Conservation (phyloP, 768 basidiomycete species). For the Mrakia frigida region DNA sequence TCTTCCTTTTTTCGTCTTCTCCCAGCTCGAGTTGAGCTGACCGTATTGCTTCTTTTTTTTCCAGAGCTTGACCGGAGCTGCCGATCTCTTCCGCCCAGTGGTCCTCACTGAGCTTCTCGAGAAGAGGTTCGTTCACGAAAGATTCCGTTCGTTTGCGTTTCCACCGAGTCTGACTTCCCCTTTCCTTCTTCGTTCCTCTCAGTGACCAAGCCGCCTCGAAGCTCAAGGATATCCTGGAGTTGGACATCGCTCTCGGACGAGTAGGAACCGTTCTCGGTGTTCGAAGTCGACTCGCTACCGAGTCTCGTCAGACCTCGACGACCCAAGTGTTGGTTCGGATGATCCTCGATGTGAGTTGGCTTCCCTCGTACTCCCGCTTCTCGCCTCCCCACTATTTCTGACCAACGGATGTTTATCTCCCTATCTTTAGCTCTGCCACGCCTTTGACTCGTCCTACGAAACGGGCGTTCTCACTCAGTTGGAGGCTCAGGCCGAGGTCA, state of each 20-base stretch:
- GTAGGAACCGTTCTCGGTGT: slow-evolving; percentile 22
- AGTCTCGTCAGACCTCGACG: slow-evolving; percentile 9
- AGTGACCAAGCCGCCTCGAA: slow-evolving; percentile 20
- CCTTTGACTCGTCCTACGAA: slow-evolving; percentile 34
- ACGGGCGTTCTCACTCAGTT: slow-evolving; percentile 8
- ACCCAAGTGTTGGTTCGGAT: slow-evolving; percentile 48
- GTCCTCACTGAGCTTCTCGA: slow-evolving; percentile 36
- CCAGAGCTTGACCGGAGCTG: slow-evolving; percentile 35
- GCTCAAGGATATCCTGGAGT: slow-evolving; percentile 27
- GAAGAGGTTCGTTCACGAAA: slow-evolving; percentile 37
- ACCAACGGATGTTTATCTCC: background rate
- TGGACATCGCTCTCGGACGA: slow-evolving; percentile 23
- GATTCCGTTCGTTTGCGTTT: background rate
- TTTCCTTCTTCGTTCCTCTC: background rate
- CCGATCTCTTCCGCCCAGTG: slow-evolving; percentile 39
- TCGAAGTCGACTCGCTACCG: slow-evolving; percentile 9
- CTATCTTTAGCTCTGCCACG: slow-evolving; percentile 15
- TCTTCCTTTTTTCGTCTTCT: background rate
- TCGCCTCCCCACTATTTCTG: background rate
- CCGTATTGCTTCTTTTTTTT: background rate
- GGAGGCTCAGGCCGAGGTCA: background rate
- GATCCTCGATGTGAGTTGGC: slow-evolving; percentile 40
- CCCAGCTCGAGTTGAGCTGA: background rate
- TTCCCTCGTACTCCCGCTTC: background rate
- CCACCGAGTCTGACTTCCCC: background rate